Percentiles rank a stretch among this genome's conserved stretches.
Evolutionary conservation across 2,329 filamentous ascomycete species (phyloP).

Genomic region (Hymenoscyphus fructigenus): DNA sequence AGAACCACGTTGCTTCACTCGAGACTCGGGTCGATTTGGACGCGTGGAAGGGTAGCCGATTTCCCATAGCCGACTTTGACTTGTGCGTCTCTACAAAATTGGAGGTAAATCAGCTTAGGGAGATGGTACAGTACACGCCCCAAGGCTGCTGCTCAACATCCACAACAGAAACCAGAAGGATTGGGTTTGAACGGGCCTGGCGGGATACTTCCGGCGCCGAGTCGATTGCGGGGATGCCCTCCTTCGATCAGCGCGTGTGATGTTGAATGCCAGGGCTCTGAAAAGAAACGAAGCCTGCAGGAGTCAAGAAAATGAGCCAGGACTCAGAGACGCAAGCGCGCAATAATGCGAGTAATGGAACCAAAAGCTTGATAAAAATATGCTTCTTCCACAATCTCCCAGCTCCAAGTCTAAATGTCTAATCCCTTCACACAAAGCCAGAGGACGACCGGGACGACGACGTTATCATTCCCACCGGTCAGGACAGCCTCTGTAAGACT

Average conservation of each 20-base stretch:
- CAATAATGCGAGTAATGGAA: constrained; percentile 5
- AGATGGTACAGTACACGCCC: not conserved
- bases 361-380: constrained; percentile 1
- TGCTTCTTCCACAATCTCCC: not conserved
- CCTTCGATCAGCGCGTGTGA: not conserved
- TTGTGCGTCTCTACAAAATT: too few species aligned
- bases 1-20: too few species aligned
- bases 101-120: too few species aligned
- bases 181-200: not conserved
- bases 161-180: not conserved
- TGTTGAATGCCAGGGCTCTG: not conserved
- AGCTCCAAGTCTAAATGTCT: constrained; percentile 32
- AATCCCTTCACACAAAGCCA: constrained; percentile 88
- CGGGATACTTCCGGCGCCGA: not conserved
- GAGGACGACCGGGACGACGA: constrained; percentile 87
- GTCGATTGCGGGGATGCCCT: not conserved
- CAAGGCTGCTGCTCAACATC: not conserved
- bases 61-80: too few species aligned
- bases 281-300: not conserved
- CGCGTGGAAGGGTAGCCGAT: too few species aligned
- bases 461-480: constrained; percentile 97
- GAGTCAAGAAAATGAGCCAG: not conserved
- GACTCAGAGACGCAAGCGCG: constrained; percentile 2
- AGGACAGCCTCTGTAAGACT: constrained; percentile 93
- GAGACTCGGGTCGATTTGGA: too few species aligned